Base-by-base conservation (phyloP, 2,329 filamentous ascomycete species). In the Hymenoscyphus albidus region DNA sequence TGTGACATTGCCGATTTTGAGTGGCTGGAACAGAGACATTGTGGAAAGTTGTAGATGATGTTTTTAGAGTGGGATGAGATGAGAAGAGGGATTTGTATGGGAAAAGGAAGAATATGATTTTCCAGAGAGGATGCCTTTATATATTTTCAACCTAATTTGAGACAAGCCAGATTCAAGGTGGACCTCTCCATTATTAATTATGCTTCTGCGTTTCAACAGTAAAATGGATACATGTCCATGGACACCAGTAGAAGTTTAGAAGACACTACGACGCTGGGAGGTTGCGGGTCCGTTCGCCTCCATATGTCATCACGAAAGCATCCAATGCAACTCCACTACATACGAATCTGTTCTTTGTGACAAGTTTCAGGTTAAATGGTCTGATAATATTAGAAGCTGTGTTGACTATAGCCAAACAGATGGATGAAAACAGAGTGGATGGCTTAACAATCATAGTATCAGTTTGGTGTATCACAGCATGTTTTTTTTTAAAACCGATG, bases 11-110 rank as follows among this genome's bases (percentile, higher is more conserved):
- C 81, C 80, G 1, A 82, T 68, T 63, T 75, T 76, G 57, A 82
- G 65, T 1, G 80, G 79, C 39, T 75, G 72, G 72, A 82, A 83
- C n/a, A 82, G 79, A 57, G 55, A 57, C 55, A 57, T 35, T 38
- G 38, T 51, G 14, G 27, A 27, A 27, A 27, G 13, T 16, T 18
- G 13, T 10, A 6, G 16, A 51, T 3, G 13, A 6, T 51, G 9
- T 51, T 51, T 51, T 44, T 42, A 35, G 12, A 40, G n/a, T 18
- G 42, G 42, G n/a, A 0, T 54, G 18, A 54, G 48, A 27, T 27
- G 48, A 54, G 22, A n/a, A 51, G 44, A 51, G 44, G 12, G 22
- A 5, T 4, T 42, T 6, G 40, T 16, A 44, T 44, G 18, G 9
- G 18, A 12, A 13, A 54, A 54, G 22, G 18, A 54, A 54, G 48